Conservation (phyloP, 2,329 filamentous ascomycete genomes). For the Talaromyces sp. region DNA sequence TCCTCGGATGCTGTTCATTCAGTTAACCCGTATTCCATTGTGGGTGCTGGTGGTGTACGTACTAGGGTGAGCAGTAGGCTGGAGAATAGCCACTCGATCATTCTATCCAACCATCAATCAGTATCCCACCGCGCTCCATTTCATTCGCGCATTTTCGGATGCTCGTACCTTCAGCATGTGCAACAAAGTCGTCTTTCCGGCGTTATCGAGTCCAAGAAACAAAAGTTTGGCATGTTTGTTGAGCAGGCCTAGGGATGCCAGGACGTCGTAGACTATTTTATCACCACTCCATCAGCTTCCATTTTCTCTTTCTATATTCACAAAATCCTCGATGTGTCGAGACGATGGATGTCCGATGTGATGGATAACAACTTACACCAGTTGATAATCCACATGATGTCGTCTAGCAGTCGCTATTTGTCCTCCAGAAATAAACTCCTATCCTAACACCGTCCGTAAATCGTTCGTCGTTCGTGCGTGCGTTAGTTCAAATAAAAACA, state of each 20-base stretch:
- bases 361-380: slow-evolving; percentile 67
- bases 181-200: slow-evolving; percentile 88
- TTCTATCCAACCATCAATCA: slow-evolving; percentile 56
- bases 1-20: slow-evolving; percentile 74
- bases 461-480: neutral
- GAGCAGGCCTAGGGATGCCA: slow-evolving; percentile 80
- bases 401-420: neutral
- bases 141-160: neutral
- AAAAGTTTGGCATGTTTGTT: slow-evolving; percentile 97
- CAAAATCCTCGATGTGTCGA: neutral
- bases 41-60: slow-evolving; percentile 37
- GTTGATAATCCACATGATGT: slow-evolving; percentile 86
- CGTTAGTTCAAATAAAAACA: neutral
- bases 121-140: neutral
- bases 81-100: slow-evolving; percentile 85
- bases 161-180: slow-evolving; percentile 85
- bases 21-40: neutral
- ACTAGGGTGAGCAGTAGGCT: slow-evolving; percentile 91
- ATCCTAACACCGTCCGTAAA: neutral
- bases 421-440: neutral
- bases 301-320: neutral
- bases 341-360: neutral
- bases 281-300: neutral
- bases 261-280: slow-evolving; percentile 76
- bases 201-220: slow-evolving; percentile 91